Conservation (phyloP, 208 protist species). For the Crithidia fasciculata region DNA sequence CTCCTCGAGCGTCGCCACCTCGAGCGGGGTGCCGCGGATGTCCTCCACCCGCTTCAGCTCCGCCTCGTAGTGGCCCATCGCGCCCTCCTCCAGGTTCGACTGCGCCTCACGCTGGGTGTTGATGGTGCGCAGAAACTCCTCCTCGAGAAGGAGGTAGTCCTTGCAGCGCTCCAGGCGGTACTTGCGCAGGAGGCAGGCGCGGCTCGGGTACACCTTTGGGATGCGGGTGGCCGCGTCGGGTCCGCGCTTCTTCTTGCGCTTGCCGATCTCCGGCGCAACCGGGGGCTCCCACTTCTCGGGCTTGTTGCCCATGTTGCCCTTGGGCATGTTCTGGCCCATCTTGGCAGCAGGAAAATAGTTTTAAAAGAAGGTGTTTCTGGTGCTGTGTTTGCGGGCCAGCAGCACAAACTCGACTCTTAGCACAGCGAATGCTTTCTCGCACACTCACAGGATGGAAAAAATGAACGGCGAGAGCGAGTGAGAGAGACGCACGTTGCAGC, state of each 20-base stretch:
- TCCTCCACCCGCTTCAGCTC: slow-evolving; percentile 98
- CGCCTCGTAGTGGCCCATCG: slow-evolving; percentile 90
- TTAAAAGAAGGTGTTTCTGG: slow-evolving; percentile 4
- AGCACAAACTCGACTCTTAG: no score
- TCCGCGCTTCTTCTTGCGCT: slow-evolving; percentile 89
- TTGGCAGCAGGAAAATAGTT: background rate
- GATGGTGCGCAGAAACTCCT: slow-evolving; percentile 98
- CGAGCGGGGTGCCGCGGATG: slow-evolving; percentile 97
- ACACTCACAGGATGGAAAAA: no score
- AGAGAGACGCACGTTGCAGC: no score
- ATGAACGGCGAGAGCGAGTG: no score
- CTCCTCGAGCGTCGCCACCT: slow-evolving; percentile 99
- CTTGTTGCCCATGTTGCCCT: slow-evolving; percentile 47
- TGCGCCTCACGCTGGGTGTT: slow-evolving; percentile 80
- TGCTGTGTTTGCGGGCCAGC: background rate
- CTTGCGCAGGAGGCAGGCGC: slow-evolving; percentile 97
- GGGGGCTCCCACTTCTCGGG: slow-evolving; percentile 96
- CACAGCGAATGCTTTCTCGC: no score
- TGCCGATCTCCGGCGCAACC: slow-evolving; percentile 92
- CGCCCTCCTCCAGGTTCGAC: slow-evolving; percentile 80
- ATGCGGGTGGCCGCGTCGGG: slow-evolving; percentile 79
- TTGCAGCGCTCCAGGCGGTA: slow-evolving; percentile 99
- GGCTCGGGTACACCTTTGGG: slow-evolving; percentile 94
- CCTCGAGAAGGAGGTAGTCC: slow-evolving; percentile 99
- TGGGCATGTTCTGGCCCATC: slow-evolving; percentile 79